Evolutionary conservation across 2,329 filamentous ascomycete species (phyloP).

Genomic region (Tolypocladium album): DNA sequence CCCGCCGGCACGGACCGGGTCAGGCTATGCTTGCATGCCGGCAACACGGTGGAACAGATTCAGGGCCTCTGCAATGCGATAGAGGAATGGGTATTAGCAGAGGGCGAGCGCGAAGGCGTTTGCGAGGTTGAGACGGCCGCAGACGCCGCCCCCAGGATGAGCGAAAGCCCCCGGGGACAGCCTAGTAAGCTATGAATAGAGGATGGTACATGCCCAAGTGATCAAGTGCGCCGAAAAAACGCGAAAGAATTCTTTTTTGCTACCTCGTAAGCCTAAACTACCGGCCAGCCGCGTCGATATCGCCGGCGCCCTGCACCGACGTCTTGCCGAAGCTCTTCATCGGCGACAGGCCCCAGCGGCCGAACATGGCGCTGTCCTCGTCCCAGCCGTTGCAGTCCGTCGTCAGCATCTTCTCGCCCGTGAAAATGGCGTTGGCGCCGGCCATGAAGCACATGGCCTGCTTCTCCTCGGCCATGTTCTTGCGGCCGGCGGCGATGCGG

Average conservation of each 20-base stretch:
- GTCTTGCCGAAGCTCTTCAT: conserved; percentile 49
- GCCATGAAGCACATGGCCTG: conserved; percentile 85
- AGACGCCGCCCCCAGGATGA: not conserved
- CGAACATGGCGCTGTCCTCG: conserved; percentile 76
- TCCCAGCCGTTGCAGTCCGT: conserved; percentile 89
- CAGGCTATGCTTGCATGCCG: conserved; percentile 57
- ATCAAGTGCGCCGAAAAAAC: not conserved
- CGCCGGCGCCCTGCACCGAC: conserved; percentile 11
- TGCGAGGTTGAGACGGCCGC: not conserved
- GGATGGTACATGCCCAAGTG: not conserved
- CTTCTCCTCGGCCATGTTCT: conserved; percentile 78
- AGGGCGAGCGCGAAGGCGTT: not conserved
- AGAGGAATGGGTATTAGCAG: conserved; percentile 29
- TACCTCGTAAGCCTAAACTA: not conserved
- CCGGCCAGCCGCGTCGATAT: conserved; percentile 1
- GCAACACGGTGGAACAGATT: conserved; percentile 48
- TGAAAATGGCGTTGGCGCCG: conserved; percentile 90
- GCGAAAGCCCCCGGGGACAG: not conserved
- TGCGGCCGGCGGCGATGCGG: conserved; percentile 73
- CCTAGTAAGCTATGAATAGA: not conserved
- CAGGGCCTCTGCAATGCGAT: conserved; percentile 39
- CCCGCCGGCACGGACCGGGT: conserved; percentile 52
- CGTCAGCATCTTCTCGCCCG: conserved; percentile 90
- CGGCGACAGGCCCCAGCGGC: conserved; percentile 67
- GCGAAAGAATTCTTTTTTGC: not conserved